Evolutionary conservation across 2,329 filamentous ascomycete species (phyloP).

Genomic region (Xylariales sp.): DNA sequence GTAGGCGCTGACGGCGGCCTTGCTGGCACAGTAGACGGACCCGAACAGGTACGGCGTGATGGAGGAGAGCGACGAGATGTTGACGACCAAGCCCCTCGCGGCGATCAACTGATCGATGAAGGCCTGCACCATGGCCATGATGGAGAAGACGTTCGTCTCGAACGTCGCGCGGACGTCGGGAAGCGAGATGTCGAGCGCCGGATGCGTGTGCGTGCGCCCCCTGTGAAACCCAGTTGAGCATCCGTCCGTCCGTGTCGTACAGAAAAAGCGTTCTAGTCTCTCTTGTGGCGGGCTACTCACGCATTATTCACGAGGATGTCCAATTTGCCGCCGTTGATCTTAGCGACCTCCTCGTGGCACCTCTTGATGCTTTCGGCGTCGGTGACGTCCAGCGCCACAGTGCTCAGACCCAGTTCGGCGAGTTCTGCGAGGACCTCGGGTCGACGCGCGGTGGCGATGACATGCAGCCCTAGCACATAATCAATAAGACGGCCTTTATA

Average conservation of each 20-base stretch:
- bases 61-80: constrained; percentile 65
- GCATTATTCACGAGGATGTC: constrained; percentile 72
- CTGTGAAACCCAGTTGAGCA: constrained; percentile 48
- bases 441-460: constrained; percentile 68
- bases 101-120: constrained; percentile 63
- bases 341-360: constrained; percentile 59
- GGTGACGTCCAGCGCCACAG: constrained; percentile 66
- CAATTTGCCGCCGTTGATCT: constrained; percentile 63
- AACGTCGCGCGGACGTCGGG: constrained; percentile 65
- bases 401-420: constrained; percentile 60
- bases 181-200: constrained; percentile 63
- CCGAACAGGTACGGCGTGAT: constrained; percentile 65
- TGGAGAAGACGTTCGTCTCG: constrained; percentile 68
- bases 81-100: constrained; percentile 64
- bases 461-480: constrained; percentile 57
- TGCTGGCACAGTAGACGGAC: constrained; percentile 65
- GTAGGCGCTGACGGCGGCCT: constrained; percentile 65
- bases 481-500: background rate
- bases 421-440: constrained; percentile 60
- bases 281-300: constrained; percentile 52
- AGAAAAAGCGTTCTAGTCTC: background rate
- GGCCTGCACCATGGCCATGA: constrained; percentile 66
- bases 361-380: constrained; percentile 61
- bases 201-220: constrained; percentile 63
- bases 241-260: background rate